These are phyloP conservation scores for Fragilaria radians DNA, from an alignment of 108 stramenopile species.

Conservation along the genomic window DNA sequence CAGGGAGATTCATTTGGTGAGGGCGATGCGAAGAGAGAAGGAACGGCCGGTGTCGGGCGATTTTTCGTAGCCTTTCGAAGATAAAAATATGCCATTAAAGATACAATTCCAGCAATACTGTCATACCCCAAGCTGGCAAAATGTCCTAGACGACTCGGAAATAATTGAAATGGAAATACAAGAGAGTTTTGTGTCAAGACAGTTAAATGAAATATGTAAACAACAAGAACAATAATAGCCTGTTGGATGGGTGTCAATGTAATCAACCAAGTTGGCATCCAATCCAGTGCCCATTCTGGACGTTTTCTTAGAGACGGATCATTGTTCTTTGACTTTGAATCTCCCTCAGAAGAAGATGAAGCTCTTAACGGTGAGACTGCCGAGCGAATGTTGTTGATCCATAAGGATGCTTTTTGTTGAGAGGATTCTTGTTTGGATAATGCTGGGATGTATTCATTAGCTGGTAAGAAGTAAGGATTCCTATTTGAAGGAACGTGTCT, in stretches of 20 bases:
- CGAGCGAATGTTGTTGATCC: no score
- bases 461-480: no score
- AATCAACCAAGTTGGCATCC: constrained; percentile 59
- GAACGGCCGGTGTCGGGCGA: constrained; percentile 2
- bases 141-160: constrained; percentile 80
- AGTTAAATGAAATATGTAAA: constrained; percentile 61
- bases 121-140: constrained; percentile 80
- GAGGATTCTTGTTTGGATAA: no score
- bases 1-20: constrained; percentile 19
- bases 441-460: no score
- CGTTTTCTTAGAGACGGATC: constrained; percentile 8
- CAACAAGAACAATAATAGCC: constrained; percentile 24
- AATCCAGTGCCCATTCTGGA: constrained; percentile 48
- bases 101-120: constrained; percentile 11
- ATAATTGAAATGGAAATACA: constrained; percentile 80
- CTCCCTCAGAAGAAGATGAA: no score
- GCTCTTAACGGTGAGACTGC: no score
- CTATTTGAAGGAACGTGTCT: no score
- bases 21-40: constrained; percentile 3
- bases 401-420: no score
- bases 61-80: background rate
- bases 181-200: constrained; percentile 66
- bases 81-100: constrained; percentile 2
- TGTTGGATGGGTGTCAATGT: constrained; percentile 45
- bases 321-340: no score